These are phyloP conservation scores for Primulina tabacum DNA, from an alignment of 257 asterid genomes.

Conservation along the genomic window DNA sequence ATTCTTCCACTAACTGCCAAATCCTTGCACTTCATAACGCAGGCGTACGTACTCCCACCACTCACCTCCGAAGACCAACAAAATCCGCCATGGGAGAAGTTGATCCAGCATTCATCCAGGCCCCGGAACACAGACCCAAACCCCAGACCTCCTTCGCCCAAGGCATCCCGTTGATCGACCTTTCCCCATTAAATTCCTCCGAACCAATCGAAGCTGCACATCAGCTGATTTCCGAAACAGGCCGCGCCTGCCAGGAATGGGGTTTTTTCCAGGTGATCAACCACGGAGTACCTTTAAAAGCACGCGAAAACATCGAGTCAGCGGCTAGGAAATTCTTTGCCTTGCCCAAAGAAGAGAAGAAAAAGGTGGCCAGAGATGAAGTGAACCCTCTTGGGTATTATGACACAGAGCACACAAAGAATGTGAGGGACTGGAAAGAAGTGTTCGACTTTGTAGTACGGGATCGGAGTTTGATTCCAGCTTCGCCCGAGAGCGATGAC, in stretches of 20 bases:
- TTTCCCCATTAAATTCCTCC: conserved; percentile 28
- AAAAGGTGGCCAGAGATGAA: conserved; percentile 45
- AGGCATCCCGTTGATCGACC: conserved; percentile 46
- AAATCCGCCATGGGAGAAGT: conserved; percentile 53
- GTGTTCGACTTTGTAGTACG: conserved; percentile 45
- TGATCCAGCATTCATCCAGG: conserved; percentile 52
- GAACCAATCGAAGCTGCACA: conserved; percentile 1
- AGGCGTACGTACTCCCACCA: too few relatives aligned
- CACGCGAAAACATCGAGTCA: conserved; percentile 19
- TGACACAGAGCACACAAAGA: conserved; percentile 58
- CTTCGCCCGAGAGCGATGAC: conserved; percentile 36
- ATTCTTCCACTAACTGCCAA: not conserved
- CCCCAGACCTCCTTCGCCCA: conserved; percentile 35
- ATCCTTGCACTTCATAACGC: too few relatives aligned
- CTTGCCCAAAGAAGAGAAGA: conserved; percentile 41
- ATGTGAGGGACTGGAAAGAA: conserved; percentile 69
- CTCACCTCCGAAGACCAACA: not conserved
- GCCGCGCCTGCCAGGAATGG: conserved; percentile 50
- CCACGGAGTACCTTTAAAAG: conserved; percentile 39
- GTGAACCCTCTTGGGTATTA: conserved; percentile 45
- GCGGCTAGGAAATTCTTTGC: conserved; percentile 34
- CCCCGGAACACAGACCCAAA: conserved; percentile 45
- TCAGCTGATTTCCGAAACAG: conserved; percentile 30
- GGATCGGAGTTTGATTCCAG: conserved; percentile 37
- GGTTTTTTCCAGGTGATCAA: conserved; percentile 63